These are phyloP conservation scores for Phytopythium sindhum DNA, from an alignment of 352 stramenopile genomes.

Conservation along the genomic window DNA sequence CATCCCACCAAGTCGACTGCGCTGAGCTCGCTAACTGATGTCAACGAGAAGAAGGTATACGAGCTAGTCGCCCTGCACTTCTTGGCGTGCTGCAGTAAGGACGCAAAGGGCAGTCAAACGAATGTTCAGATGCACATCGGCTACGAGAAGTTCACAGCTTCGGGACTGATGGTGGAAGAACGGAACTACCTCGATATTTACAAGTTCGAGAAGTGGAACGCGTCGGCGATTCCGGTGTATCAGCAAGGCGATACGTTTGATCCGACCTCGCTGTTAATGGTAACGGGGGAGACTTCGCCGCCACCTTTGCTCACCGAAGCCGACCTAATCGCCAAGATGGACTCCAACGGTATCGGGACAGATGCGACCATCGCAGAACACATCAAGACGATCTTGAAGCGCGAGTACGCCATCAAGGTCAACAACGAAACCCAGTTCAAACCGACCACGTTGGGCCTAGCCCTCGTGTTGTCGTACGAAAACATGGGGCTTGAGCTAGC, in stretches of 20 bases:
- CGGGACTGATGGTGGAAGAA: conserved; percentile 89
- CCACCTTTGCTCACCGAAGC: conserved; percentile 89
- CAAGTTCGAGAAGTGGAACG: conserved; percentile 92
- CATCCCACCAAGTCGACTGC: conserved; percentile 95
- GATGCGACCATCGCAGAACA: conserved; percentile 97
- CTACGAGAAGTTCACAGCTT: conserved; percentile 84
- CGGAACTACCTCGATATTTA: conserved; percentile 95
- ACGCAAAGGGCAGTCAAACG: conserved; percentile 90
- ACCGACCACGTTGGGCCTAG: conserved; percentile 88
- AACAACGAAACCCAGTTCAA: conserved; percentile 93
- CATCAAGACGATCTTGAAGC: conserved; percentile 98
- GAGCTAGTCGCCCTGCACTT: conserved; percentile 98
- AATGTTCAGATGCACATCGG: conserved; percentile 87
- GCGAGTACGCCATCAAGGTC: conserved; percentile 95
- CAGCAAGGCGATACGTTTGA: conserved; percentile 67
- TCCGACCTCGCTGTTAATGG: conserved; percentile 67
- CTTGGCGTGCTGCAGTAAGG: conserved; percentile 96
- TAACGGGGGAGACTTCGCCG: conserved; percentile 73
- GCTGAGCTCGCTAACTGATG: conserved; percentile 63
- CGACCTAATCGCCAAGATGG: conserved; percentile 94
- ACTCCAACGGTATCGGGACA: conserved; percentile 93
- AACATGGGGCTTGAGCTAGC: conserved; percentile 95
- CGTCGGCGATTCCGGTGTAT: conserved; percentile 85
- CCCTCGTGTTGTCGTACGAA: conserved; percentile 91
- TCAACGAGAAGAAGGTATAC: conserved; percentile 94